Conservation (phyloP, 2,329 filamentous ascomycete genomes). For the Diaporthe vaccinii region DNA sequence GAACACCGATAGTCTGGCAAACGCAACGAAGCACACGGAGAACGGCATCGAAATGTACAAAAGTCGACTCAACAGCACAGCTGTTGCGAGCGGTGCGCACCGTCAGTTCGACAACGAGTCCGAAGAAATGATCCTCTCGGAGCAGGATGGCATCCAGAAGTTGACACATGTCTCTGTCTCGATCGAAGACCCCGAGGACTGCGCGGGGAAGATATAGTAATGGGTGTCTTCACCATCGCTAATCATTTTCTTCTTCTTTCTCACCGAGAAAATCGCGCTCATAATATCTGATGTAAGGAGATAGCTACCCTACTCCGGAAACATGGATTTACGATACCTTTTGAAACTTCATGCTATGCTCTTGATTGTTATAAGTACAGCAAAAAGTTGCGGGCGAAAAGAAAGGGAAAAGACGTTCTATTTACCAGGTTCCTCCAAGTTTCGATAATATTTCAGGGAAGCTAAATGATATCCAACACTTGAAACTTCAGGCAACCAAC, state of each 20-base stretch:
- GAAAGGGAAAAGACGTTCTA: too few species aligned
- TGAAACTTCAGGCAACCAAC: background rate
- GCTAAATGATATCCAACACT: background rate
- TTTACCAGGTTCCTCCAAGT: background rate
- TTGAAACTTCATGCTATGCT: too few species aligned
- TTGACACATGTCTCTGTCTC: constrained; percentile 9
- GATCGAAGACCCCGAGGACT: background rate
- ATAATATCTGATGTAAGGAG: background rate
- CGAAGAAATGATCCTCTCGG: constrained; percentile 13
- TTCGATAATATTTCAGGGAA: background rate
- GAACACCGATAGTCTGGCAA: background rate
- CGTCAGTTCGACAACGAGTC: constrained; percentile 11
- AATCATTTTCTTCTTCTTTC: background rate
- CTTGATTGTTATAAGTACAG: background rate
- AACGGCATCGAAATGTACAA: constrained; percentile 17
- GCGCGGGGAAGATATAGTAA: background rate
- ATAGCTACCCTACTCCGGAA: background rate
- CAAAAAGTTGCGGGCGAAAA: too few species aligned
- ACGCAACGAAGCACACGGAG: background rate
- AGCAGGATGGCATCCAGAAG: background rate
- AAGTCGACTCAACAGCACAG: constrained; percentile 1
- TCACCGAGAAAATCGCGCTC: background rate
- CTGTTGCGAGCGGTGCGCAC: background rate
- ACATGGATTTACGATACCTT: background rate
- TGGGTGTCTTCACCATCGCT: too few species aligned